Conservation (phyloP, 1,139 yeast species). For the Wickerhamomyces sp. region DNA sequence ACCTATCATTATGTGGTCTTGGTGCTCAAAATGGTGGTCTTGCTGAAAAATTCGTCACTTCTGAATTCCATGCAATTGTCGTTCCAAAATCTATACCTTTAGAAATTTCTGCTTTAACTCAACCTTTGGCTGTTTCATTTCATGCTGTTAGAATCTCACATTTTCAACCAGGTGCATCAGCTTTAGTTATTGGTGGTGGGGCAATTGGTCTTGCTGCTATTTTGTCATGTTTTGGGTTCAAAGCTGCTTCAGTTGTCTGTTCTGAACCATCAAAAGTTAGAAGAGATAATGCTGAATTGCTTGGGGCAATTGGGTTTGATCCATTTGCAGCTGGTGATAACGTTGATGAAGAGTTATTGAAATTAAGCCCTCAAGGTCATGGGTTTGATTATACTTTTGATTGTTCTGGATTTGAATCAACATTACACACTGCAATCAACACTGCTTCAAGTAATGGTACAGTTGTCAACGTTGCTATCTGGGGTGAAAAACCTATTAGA, state of each 20-base stretch:
- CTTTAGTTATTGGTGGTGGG: constrained; percentile 44
- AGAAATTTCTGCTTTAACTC: constrained; percentile 43
- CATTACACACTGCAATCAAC: constrained; percentile 37
- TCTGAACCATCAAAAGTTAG: constrained; percentile 42
- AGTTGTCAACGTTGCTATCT: constrained; percentile 49
- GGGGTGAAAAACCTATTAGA: constrained; percentile 38
- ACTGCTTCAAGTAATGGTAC: constrained; percentile 41
- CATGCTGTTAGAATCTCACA: constrained; percentile 40
- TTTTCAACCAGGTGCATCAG: constrained; percentile 36
- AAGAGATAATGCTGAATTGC: constrained; percentile 35
- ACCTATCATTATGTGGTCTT: constrained; percentile 39
- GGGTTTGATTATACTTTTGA: constrained; percentile 46
- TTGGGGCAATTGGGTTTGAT: constrained; percentile 38
- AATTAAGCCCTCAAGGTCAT: constrained; percentile 30
- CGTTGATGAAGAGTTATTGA: constrained; percentile 28
- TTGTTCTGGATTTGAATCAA: constrained; percentile 44
- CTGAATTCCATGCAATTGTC: constrained; percentile 33
- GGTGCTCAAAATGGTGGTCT: constrained; percentile 44
- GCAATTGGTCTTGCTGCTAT: constrained; percentile 49
- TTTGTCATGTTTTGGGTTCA: constrained; percentile 40
- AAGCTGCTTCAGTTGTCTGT: constrained; percentile 35
- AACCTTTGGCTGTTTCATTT: constrained; percentile 44
- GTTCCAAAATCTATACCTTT: constrained; percentile 35
- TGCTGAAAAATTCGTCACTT: constrained; percentile 38
- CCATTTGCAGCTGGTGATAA: constrained; percentile 30